Percentiles rank a stretch among this genome's conserved stretches.
phyloP scores from a whole-genome alignment of 139 green algal species.

The Picochlorum sp. region DNA sequence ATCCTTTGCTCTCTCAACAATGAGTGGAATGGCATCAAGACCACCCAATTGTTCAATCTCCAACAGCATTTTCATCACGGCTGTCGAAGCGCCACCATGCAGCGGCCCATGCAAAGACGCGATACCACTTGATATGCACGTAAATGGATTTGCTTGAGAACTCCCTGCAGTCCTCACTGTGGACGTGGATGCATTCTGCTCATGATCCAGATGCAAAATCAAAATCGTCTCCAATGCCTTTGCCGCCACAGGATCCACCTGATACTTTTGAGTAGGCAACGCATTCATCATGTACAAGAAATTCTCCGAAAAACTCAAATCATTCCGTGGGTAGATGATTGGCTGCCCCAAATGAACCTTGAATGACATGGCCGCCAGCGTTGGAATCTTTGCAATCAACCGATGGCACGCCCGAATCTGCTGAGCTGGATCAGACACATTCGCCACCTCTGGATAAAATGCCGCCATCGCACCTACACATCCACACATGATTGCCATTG shows the following conservation, averaged over 20 bases:
- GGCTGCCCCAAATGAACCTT: slow-evolving; percentile 46
- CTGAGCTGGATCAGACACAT: slow-evolving; percentile 39
- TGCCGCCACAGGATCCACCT: slow-evolving; percentile 41
- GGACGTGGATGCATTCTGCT: slow-evolving; percentile 59
- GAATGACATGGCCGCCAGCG: slow-evolving; percentile 59
- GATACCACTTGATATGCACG: slow-evolving; percentile 60
- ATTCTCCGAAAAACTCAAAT: slow-evolving; percentile 51
- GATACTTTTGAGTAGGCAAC: slow-evolving; percentile 37
- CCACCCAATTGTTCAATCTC: slow-evolving; percentile 27
- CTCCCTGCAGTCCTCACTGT: slow-evolving; percentile 55
- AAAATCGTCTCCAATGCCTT: slow-evolving; percentile 51
- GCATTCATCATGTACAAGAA: slow-evolving; percentile 58
- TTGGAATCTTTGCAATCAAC: slow-evolving; percentile 64
- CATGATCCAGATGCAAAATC: slow-evolving; percentile 67
- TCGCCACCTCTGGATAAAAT: slow-evolving; percentile 45
- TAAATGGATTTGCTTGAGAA: slow-evolving; percentile 63
- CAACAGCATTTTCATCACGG: slow-evolving; percentile 42
- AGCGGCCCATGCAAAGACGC: slow-evolving; percentile 58
- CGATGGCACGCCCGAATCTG: slow-evolving; percentile 35
- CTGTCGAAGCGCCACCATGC: slow-evolving; percentile 67
- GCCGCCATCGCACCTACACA: slow-evolving; percentile 50
- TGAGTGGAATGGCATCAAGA: slow-evolving; percentile 22
- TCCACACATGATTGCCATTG: slow-evolving; percentile 62
- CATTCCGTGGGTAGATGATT: slow-evolving; percentile 59
- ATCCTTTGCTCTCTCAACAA: slow-evolving; percentile 6